phyloP scores from a whole-genome alignment of 768 basidiomycete species.

The Termitomyces sp. region DNA sequence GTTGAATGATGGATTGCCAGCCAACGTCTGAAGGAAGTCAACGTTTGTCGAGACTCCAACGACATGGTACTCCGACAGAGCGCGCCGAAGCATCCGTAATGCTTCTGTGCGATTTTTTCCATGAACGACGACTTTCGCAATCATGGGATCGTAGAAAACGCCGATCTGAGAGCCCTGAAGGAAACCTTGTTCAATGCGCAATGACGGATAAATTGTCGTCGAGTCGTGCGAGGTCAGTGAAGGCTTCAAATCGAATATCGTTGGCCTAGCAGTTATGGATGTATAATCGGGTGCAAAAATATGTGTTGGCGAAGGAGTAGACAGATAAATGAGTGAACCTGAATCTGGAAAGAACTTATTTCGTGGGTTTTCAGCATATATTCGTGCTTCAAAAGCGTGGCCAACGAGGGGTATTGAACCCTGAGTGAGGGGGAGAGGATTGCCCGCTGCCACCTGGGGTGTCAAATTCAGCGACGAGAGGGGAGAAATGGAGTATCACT shows the following conservation, averaged over 20 bases:
- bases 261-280: slow-evolving; percentile 16
- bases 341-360: slow-evolving; percentile 93
- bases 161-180: slow-evolving; percentile 73
- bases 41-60: slow-evolving; percentile 91
- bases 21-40: slow-evolving; percentile 76
- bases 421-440: slow-evolving; percentile 75
- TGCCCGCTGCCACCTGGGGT: slow-evolving; percentile 77
- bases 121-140: slow-evolving; percentile 87
- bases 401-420: slow-evolving; percentile 79
- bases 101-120: slow-evolving; percentile 83
- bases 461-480: not conserved
- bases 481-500: not conserved
- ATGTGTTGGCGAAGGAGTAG: slow-evolving; percentile 71
- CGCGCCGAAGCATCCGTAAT: slow-evolving; percentile 69
- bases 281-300: slow-evolving; percentile 50
- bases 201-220: slow-evolving; percentile 42
- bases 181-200: slow-evolving; percentile 92
- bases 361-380: slow-evolving; percentile 93
- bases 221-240: slow-evolving; percentile 23
- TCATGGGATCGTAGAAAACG: slow-evolving; percentile 90
- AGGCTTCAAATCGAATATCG: slow-evolving; percentile 23
- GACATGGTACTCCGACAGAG: slow-evolving; percentile 83
- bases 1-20: slow-evolving; percentile 73
- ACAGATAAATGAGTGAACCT: slow-evolving; percentile 73
- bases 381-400: slow-evolving; percentile 91